A percentile compares a stretch with the other conserved stretches of the same genome.
Evolutionary conservation across 768 basidiomycete species (phyloP).

Genomic region (Floccularia luteovirens): DNA sequence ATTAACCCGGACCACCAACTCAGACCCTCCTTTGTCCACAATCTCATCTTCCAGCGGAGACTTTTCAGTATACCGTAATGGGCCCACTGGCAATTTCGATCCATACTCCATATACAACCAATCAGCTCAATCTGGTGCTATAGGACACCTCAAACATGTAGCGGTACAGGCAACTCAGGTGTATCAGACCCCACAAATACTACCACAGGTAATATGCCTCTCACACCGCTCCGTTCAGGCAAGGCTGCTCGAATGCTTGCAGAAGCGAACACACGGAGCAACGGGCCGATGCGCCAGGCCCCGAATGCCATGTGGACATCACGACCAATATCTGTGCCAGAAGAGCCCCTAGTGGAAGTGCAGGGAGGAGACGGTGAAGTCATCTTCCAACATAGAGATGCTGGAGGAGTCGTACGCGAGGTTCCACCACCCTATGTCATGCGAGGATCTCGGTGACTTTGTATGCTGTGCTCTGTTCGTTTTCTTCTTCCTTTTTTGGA

Average conservation of each 20-base stretch:
- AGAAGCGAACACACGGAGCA: neutral
- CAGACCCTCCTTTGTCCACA: too few species aligned
- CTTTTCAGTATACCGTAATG: too few species aligned
- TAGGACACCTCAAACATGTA: too few species aligned
- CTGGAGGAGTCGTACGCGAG: slow-evolving; percentile 24
- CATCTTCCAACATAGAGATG: slow-evolving; percentile 32
- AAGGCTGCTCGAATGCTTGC: neutral
- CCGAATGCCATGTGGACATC: slow-evolving; percentile 5
- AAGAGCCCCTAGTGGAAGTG: neutral
- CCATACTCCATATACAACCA: too few species aligned
- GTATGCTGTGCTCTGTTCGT: slow-evolving; percentile 8
- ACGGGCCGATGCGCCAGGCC: slow-evolving; percentile 3
- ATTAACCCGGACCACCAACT: neutral
- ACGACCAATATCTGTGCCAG: neutral
- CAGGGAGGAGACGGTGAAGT: slow-evolving; percentile 17
- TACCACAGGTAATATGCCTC: neutral
- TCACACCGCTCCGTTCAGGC: neutral
- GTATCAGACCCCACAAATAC: neutral
- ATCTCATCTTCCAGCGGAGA: too few species aligned
- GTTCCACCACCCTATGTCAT: slow-evolving; percentile 31
- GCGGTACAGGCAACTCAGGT: neutral
- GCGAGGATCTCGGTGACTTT: too few species aligned
- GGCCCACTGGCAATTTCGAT: too few species aligned
- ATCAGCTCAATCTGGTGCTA: too few species aligned
- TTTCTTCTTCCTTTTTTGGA: too few species aligned